Evolutionary conservation across 495 filamentous ascomycete species (phyloP).

Genomic region (Pyrenula aspistea): DNA sequence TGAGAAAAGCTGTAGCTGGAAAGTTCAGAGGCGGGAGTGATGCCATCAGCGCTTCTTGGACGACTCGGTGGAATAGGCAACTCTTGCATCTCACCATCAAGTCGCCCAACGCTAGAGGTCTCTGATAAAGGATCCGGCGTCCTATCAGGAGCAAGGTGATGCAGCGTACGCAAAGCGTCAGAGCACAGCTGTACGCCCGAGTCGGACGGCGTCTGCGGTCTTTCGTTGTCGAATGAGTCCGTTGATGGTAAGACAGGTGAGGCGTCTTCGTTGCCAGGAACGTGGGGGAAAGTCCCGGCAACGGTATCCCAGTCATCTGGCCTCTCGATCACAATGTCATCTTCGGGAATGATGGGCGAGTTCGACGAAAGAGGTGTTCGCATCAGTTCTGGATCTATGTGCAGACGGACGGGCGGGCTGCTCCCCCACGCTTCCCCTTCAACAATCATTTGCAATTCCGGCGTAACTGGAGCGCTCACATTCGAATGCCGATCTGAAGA

Average conservation of each 20-base stretch:
- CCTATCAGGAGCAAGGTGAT: conserved; percentile 53
- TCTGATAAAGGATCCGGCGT: conserved; percentile 30
- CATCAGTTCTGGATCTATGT: conserved; percentile 11
- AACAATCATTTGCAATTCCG: conserved; percentile 49
- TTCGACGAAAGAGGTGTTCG: conserved; percentile 5
- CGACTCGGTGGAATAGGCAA: conserved; percentile 16
- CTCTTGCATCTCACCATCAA: conserved; percentile 29
- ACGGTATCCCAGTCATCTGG: conserved; percentile 25
- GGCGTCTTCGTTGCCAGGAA: conserved; percentile 13
- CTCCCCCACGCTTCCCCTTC: conserved; percentile 30
- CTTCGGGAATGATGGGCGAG: conserved; percentile 11
- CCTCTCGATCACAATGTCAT: conserved; percentile 24
- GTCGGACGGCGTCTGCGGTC: conserved; percentile 36
- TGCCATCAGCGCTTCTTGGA: conserved; percentile 28
- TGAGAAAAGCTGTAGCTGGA: conserved; percentile 48
- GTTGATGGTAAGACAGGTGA: conserved; percentile 8
- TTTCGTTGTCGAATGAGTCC: conserved; percentile 15
- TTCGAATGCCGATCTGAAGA: conserved; percentile 73
- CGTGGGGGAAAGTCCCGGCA: conserved; percentile 24
- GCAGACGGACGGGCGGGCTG: conserved; percentile 15
- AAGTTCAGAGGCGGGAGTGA: conserved; percentile 32
- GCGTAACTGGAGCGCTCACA: conserved; percentile 70
- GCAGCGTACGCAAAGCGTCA: conserved; percentile 64
- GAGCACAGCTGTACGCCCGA: conserved; percentile 63
- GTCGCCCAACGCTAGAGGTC: conserved; percentile 31